These are phyloP conservation scores for Trichoderma hamatum DNA, from an alignment of 2,329 filamentous ascomycete genomes.

Conservation along the genomic window DNA sequence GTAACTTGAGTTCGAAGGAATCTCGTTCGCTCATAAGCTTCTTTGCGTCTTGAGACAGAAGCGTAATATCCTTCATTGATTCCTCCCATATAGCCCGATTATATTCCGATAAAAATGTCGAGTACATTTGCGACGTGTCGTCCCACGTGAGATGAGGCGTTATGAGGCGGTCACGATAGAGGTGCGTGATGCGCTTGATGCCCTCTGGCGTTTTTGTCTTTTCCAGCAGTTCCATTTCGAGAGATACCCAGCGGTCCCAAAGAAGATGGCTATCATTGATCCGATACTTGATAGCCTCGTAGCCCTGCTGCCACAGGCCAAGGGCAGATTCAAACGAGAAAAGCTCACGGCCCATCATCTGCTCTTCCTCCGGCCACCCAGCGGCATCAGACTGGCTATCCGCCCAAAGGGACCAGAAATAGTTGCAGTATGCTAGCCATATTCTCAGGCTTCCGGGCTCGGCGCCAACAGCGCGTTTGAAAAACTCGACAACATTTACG, in stretches of 20 bases:
- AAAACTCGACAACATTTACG: slow-evolving; percentile 71
- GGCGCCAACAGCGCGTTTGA: slow-evolving; percentile 68
- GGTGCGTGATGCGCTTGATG: slow-evolving; percentile 66
- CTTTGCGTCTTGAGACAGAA: slow-evolving; percentile 65
- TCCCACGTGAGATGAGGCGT: slow-evolving; percentile 77
- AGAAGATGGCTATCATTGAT: slow-evolving; percentile 76
- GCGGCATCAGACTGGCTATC: slow-evolving; percentile 60
- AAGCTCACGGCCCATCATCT: slow-evolving; percentile 67
- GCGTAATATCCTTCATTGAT: slow-evolving; percentile 70
- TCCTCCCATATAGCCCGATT: slow-evolving; percentile 72
- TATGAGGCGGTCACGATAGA: slow-evolving; percentile 71
- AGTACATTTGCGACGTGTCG: slow-evolving; percentile 74
- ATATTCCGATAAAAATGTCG: slow-evolving; percentile 72
- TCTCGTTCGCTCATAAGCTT: slow-evolving; percentile 65
- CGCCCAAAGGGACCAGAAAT: slow-evolving; percentile 71
- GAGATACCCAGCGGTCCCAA: slow-evolving; percentile 77
- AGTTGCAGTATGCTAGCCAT: slow-evolving; percentile 79
- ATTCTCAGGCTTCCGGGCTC: slow-evolving; percentile 74
- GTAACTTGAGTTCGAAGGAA: slow-evolving; percentile 67
- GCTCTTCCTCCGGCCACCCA: slow-evolving; percentile 68
- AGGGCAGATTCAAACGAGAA: slow-evolving; percentile 70
- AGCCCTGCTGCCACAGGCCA: slow-evolving; percentile 71
- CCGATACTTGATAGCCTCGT: slow-evolving; percentile 72
- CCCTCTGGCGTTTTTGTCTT: slow-evolving; percentile 57
- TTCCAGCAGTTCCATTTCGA: slow-evolving; percentile 69